A percentile compares a stretch with the other conserved stretches of the same genome.
phyloP scores from a whole-genome alignment of 768 basidiomycete species.

The Ramaria sp. region DNA sequence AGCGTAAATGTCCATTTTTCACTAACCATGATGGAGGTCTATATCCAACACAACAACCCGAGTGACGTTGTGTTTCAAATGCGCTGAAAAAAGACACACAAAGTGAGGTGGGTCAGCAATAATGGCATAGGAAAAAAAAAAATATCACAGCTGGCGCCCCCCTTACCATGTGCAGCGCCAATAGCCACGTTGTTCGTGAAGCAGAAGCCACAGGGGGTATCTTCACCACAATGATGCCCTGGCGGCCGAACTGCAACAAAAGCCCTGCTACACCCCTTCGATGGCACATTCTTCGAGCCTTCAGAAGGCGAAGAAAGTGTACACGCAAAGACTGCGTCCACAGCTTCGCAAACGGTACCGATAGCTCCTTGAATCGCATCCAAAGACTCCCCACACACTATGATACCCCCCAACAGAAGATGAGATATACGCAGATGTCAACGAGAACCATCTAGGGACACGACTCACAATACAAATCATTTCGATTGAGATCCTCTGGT shows the following conservation, averaged over 20 bases:
- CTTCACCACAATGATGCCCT: conserved; percentile 90
- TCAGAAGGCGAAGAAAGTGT: conserved; percentile 3
- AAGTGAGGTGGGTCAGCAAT: background rate
- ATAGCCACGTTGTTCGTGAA: conserved; percentile 92
- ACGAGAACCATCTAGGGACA: background rate
- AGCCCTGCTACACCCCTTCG: conserved; percentile 25
- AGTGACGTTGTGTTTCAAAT: conserved; percentile 66
- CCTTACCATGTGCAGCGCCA: conserved; percentile 78
- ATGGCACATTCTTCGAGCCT: background rate
- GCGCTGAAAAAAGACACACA: conserved; percentile 48
- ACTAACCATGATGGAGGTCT: conserved; percentile 76
- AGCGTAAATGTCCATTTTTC: no score
- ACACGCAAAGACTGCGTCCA: conserved; percentile 48
- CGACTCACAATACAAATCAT: conserved; percentile 71
- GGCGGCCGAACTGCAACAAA: conserved; percentile 87
- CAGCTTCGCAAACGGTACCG: conserved; percentile 79
- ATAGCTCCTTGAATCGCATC: conserved; percentile 73
- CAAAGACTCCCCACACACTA: conserved; percentile 72
- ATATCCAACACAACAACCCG: conserved; percentile 85
- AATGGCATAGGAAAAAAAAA: background rate
- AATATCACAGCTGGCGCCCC: no score
- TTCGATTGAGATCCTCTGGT: conserved; percentile 56
- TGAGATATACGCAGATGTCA: background rate
- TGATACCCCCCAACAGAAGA: background rate
- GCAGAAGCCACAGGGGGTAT: conserved; percentile 86